Conservation (phyloP, 495 filamentous ascomycete genomes). For the Pyronema domesticum region DNA sequence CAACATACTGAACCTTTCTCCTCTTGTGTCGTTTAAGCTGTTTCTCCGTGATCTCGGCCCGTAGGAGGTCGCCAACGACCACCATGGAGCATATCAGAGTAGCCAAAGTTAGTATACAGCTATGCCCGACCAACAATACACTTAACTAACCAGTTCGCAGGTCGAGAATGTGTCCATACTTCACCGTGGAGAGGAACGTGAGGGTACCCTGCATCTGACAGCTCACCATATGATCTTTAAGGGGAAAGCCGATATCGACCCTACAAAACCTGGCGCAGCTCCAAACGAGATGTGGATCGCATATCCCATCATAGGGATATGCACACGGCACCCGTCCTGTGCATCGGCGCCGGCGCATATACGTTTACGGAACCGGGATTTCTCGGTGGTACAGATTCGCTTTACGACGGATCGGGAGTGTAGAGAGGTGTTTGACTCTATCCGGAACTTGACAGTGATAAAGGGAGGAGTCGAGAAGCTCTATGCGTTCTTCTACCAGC, state of each 20-base stretch:
- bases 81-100: constrained; percentile 23
- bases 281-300: constrained; percentile 80
- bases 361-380: constrained; percentile 78
- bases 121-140: background rate
- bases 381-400: constrained; percentile 81
- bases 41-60: background rate
- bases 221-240: constrained; percentile 49
- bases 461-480: constrained; percentile 73
- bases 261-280: constrained; percentile 3
- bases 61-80: background rate
- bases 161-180: constrained; percentile 48
- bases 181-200: constrained; percentile 41
- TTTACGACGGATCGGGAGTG: constrained; percentile 57
- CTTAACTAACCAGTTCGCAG: constrained; percentile 21
- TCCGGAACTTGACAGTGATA: constrained; percentile 64
- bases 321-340: constrained; percentile 49
- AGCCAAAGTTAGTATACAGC: constrained; percentile 13
- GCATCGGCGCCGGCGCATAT: constrained; percentile 65
- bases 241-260: background rate
- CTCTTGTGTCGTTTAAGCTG: background rate
- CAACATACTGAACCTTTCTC: background rate
- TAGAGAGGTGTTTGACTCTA: constrained; percentile 75
- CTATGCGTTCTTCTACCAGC: constrained; percentile 72
- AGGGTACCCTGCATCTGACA: constrained; percentile 45
- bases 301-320: constrained; percentile 69